Evolutionary conservation across 164 flowering plant genomes (phyloP), one percentile per base, ranked within the genome.

Genomic region (Liquidambar formosana): DNA sequence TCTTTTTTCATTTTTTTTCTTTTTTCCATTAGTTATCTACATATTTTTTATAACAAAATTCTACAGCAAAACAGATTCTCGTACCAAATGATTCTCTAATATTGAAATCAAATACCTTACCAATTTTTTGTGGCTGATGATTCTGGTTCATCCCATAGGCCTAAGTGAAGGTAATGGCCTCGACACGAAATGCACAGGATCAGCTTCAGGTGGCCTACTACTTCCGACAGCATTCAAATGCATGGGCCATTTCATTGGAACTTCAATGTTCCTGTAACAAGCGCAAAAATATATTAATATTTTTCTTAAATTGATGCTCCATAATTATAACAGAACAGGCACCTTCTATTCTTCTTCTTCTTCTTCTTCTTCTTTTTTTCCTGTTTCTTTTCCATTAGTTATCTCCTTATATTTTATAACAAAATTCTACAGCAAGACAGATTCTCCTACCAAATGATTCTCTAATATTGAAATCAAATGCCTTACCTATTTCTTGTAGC

Each of bases 181-280:
- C 10, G 46, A 27, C 26, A 65, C 18, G 23, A 18, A 65, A 21
- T 23, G 15, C 16, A 41, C 58, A 46, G 11, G 21, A 48, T 47
- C 54, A 25, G 19, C 13, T 46, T 48, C 21, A n/a, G 41, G 33
- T 1, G 21, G 10, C 26, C 12, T 38, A 19, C 41, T 33, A 33
- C 6, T 33, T 33, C 41, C 41, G 6, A 6, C 41, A 33, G 41
- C 6, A 33, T 33, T 33, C 6, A 59, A 33, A 25, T 68, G 49
- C 12, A 54, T 44, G 14, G 73, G 67, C 73, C 73, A 70, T 70
- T 18, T 63, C 67, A 38, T 53, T n/a, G 73, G 73, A 23, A 62
- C 27, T 22, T 49, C 54, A 22, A 47, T 52, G 15, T 38, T 54
- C 66, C 73, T 70, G 67, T 8, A 64, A 5, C 57, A 51, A 47